phyloP scores from a whole-genome alignment of 2,329 filamentous ascomycete genomes.

The Zymoseptoria brevis region DNA sequence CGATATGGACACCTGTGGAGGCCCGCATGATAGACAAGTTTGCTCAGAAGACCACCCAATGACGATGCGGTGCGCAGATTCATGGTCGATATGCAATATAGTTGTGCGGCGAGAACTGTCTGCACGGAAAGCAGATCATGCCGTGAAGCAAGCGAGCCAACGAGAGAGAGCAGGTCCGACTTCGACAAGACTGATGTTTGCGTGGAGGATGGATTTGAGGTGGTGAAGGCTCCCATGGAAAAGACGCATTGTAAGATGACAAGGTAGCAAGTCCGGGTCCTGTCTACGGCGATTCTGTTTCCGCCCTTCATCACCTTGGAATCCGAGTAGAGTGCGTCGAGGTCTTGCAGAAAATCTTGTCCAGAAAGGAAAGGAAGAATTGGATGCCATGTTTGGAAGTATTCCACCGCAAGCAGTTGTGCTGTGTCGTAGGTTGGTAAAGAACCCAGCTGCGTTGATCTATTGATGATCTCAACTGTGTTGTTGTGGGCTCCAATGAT shows the following conservation, averaged over 20 bases:
- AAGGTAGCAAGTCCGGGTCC: conserved; percentile 24
- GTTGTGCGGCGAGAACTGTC: conserved; percentile 41
- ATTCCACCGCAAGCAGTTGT: conserved; percentile 40
- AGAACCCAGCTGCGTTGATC: conserved; percentile 14
- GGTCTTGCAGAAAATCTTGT: conserved; percentile 40
- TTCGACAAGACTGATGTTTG: conserved; percentile 30
- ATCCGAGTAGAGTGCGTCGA: conserved; percentile 38
- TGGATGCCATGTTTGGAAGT: conserved; percentile 47
- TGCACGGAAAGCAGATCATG: conserved; percentile 42
- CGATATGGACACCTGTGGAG: conserved; percentile 47
- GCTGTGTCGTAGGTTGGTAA: conserved; percentile 29
- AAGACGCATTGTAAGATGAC: conserved; percentile 46
- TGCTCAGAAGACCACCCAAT: conserved; percentile 41
- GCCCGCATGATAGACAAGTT: conserved; percentile 43
- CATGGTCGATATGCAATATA: conserved; percentile 43
- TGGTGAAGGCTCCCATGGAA: conserved; percentile 34
- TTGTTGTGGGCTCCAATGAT: conserved; percentile 11
- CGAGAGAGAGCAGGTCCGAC: conserved; percentile 31
- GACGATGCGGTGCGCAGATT: conserved; percentile 43
- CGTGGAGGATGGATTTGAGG: conserved; percentile 21
- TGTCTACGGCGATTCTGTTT: conserved; percentile 13
- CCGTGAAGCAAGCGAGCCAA: conserved; percentile 34
- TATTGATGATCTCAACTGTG: conserved; percentile 5
- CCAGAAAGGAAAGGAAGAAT: conserved; percentile 47
- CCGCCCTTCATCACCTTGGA: conserved; percentile 23